Percentiles rank a stretch among this genome's conserved stretches.
Evolutionary conservation across 2,329 filamentous ascomycete species (phyloP).

Genomic region (Sporothrix phasma): DNA sequence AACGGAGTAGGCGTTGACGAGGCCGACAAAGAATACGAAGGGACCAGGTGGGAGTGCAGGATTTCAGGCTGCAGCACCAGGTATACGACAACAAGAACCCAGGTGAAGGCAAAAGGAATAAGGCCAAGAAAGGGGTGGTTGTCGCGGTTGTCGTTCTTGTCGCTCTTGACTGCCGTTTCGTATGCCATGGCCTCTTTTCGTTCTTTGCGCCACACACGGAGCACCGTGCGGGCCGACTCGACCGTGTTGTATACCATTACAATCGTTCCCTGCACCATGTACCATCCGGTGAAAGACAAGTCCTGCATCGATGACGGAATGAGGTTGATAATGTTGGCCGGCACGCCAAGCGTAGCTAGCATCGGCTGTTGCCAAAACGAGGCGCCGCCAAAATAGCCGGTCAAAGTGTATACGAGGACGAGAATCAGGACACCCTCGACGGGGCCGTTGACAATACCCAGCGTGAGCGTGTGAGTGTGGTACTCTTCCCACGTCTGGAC

Average conservation of each 20-base stretch:
- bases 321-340: constrained; percentile 52
- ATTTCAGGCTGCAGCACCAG: constrained; percentile 78
- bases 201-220: constrained; percentile 56
- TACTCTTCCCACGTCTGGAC: constrained; percentile 99
- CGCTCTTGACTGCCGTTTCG: constrained; percentile 2
- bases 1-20: constrained; percentile 91
- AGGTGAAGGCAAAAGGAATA: constrained; percentile 67
- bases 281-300: constrained; percentile 84
- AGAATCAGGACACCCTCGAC: constrained; percentile 89
- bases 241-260: constrained; percentile 80
- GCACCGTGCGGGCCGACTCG: constrained; percentile 71
- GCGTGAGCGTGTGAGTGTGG: constrained; percentile 88
- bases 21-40: constrained; percentile 77
- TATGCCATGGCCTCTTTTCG: constrained; percentile 26
- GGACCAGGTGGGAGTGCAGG: constrained; percentile 71
- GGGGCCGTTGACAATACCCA: constrained; percentile 85
- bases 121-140: constrained; percentile 73
- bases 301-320: constrained; percentile 64
- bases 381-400: constrained; percentile 74
- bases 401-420: constrained; percentile 70
- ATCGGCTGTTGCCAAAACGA: constrained; percentile 89
- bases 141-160: constrained; percentile 39
- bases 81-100: constrained; percentile 68
- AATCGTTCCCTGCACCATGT: constrained; percentile 73
- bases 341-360: constrained; percentile 61